phyloP scores from a whole-genome alignment of 164 flowering plant genomes.

The Chimonanthus praecox region DNA sequence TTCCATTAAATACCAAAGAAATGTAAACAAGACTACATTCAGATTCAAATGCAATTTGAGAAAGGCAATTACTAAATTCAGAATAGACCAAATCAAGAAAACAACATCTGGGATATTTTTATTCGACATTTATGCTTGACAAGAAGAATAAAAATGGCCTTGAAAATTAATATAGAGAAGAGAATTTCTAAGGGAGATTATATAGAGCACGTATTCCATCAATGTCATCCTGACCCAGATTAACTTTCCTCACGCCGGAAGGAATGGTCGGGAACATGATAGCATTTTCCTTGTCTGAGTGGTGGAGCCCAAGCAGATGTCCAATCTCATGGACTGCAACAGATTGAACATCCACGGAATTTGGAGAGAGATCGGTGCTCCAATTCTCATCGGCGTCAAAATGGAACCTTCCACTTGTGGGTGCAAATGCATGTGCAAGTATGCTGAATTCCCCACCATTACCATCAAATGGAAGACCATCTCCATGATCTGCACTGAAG shows the following conservation, averaged over 20 bases:
- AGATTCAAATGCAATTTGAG: too few relatives aligned
- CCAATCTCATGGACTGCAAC: constrained; percentile 92
- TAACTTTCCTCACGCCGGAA: constrained; percentile 40
- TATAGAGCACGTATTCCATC: constrained; percentile 59
- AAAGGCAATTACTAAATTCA: too few relatives aligned
- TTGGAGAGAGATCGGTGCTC: constrained; percentile 25
- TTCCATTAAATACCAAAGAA: too few relatives aligned
- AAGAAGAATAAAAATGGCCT: too few relatives aligned
- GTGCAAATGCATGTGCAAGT: constrained; percentile 7
- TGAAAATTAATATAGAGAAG: not conserved
- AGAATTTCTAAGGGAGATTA: not conserved
- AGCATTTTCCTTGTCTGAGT: constrained; percentile 52
- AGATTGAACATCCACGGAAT: constrained; percentile 55
- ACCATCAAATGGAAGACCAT: constrained; percentile 77
- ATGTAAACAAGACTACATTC: too few relatives aligned
- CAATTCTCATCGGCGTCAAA: constrained; percentile 7
- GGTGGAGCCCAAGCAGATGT: constrained; percentile 72
- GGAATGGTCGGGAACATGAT: constrained; percentile 74
- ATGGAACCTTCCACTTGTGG: constrained; percentile 6
- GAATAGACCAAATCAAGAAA: too few relatives aligned
- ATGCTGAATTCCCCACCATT: constrained; percentile 48
- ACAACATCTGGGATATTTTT: too few relatives aligned
- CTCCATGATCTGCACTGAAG: constrained; percentile 28
- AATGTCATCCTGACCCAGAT: constrained; percentile 51
- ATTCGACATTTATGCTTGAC: too few relatives aligned